Conservation (phyloP, 1,139 yeast species). For the Protomyces inundatus region DNA sequence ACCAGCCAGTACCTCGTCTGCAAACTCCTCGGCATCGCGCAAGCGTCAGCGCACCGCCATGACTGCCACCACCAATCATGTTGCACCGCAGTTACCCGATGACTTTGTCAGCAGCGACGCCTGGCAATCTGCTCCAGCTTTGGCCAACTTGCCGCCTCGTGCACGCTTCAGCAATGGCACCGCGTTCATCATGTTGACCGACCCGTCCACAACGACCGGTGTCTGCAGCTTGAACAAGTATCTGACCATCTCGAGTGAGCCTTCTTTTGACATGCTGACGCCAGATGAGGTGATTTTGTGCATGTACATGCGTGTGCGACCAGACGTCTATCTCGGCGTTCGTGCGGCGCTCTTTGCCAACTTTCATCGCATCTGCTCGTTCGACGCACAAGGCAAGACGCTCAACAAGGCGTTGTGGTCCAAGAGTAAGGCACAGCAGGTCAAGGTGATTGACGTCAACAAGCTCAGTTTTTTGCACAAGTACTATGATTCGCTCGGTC, state of each 20-base stretch:
- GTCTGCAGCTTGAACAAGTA: not conserved
- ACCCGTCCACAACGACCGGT: not conserved
- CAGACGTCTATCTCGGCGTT: not conserved
- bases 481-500: not conserved
- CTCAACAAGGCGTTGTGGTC: not conserved
- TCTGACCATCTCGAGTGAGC: not conserved
- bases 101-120: not conserved
- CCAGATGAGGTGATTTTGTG: not conserved
- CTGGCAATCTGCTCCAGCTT: not conserved
- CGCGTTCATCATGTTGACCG: not conserved
- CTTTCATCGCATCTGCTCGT: not conserved
- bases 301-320: not conserved
- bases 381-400: not conserved
- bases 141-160: not conserved
- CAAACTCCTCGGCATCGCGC: too few relatives aligned
- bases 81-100: not conserved
- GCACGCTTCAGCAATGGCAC: not conserved
- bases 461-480: not conserved
- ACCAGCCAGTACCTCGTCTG: too few relatives aligned
- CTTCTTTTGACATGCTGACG: not conserved
- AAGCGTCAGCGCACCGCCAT: too few relatives aligned
- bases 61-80: too few relatives aligned
- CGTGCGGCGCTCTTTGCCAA: not conserved
- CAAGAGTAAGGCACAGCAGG: not conserved
- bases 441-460: conserved; percentile 1